phyloP scores from a whole-genome alignment of 2,329 filamentous ascomycete genomes.

The Colletotrichum costaricense region DNA sequence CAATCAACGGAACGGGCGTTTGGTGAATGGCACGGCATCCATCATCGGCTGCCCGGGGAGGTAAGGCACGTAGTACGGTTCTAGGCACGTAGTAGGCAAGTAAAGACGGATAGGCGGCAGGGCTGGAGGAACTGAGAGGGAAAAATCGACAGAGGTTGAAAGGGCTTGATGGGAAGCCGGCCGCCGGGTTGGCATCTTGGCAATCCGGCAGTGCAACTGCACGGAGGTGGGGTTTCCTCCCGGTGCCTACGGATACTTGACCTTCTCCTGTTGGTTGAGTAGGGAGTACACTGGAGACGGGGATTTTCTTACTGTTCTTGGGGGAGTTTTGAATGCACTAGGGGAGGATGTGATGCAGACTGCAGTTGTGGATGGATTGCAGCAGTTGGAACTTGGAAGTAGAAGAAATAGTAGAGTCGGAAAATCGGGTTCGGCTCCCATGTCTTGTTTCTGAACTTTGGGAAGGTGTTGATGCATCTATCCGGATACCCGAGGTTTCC shows the following conservation, averaged over 20 bases:
- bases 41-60: not conserved
- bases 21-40: not conserved
- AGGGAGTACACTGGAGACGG: not conserved
- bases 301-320: not conserved
- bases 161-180: constrained; percentile 18
- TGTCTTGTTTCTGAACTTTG: too few relatives aligned
- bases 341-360: too few relatives aligned
- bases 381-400: too few relatives aligned
- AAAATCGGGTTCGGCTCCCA: too few relatives aligned
- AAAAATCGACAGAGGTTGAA: constrained; percentile 1
- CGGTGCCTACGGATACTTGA: not conserved
- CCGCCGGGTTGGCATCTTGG: constrained; percentile 30
- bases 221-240: not conserved
- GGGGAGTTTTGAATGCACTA: too few relatives aligned
- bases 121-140: not conserved
- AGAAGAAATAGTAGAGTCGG: too few relatives aligned
- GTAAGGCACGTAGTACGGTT: not conserved
- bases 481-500: not conserved
- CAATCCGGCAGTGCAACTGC: constrained; percentile 33
- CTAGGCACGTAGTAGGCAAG: too few relatives aligned
- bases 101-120: not conserved
- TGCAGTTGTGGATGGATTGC: too few relatives aligned
- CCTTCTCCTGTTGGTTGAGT: not conserved
- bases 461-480: too few relatives aligned
- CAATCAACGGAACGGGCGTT: not conserved